Conservation (phyloP, 2,329 filamentous ascomycete species). For the Setomelanomma holmii region DNA sequence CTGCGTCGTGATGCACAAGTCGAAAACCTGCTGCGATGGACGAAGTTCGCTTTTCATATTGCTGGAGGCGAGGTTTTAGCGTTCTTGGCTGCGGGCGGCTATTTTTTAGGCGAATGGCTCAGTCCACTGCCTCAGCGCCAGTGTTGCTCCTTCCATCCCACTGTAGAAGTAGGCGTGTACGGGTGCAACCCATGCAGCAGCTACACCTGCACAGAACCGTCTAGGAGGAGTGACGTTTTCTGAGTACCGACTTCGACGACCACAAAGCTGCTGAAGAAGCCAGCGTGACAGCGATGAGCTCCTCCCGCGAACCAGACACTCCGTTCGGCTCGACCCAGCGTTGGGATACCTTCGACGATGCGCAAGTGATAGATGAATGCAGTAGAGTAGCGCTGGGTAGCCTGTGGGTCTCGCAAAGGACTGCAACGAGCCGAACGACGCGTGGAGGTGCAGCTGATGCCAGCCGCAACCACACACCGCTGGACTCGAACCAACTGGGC, state of each 20-base stretch:
- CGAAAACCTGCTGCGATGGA: neutral
- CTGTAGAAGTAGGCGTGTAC: neutral
- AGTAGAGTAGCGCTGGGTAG: neutral
- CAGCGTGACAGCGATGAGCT: constrained; percentile 3
- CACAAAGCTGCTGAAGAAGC: neutral
- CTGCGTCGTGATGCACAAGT: neutral
- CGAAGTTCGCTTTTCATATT: neutral
- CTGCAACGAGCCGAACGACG: neutral
- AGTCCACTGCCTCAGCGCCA: neutral
- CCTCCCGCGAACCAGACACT: constrained; percentile 4
- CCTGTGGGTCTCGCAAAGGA: neutral
- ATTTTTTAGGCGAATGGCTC: neutral
- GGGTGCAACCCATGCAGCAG: neutral
- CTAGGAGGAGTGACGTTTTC: neutral
- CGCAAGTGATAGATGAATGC: constrained; percentile 5
- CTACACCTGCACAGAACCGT: neutral
- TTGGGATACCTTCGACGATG: constrained; percentile 4
- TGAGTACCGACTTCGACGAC: neutral
- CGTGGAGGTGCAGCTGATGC: neutral
- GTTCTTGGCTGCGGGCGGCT: neutral
- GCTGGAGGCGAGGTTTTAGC: neutral
- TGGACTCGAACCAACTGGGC: constrained; percentile 3
- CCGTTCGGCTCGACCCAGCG: constrained; percentile 5
- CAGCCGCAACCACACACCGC: neutral
- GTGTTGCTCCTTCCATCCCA: neutral